A percentile compares a stretch with the other conserved stretches of the same genome.
phyloP scores from a whole-genome alignment of 495 filamentous ascomycete species.

The Rhizodiscina lignyota region DNA sequence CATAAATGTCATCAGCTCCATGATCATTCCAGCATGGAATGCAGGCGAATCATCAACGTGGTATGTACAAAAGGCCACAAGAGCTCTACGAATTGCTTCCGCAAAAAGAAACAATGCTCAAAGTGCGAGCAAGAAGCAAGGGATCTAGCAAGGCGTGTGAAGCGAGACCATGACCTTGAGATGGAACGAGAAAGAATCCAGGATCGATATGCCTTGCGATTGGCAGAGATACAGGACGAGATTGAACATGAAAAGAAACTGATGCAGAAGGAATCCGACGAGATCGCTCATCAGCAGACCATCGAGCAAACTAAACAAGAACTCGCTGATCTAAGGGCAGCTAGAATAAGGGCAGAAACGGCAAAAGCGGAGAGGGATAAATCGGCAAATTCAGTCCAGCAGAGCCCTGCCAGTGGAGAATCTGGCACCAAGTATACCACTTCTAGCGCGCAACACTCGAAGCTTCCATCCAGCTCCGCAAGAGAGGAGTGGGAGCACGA shows the following conservation, averaged over 20 bases:
- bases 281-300: constrained; percentile 25
- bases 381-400: no score
- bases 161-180: constrained; percentile 39
- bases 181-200: constrained; percentile 31
- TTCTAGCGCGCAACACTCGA: no score
- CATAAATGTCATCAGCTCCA: constrained; percentile 44
- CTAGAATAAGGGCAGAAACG: background rate
- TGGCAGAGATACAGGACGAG: constrained; percentile 42
- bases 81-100: constrained; percentile 22
- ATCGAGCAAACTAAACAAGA: constrained; percentile 30
- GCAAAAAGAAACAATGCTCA: constrained; percentile 18
- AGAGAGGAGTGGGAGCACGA: constrained; percentile 42
- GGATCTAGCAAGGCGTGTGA: constrained; percentile 24
- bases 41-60: constrained; percentile 28
- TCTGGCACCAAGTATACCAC: no score
- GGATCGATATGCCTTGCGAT: constrained; percentile 27
- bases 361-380: background rate
- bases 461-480: constrained; percentile 1
- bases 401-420: no score
- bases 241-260: constrained; percentile 33
- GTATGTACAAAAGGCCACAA: constrained; percentile 38
- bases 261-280: constrained; percentile 28
- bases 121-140: constrained; percentile 36
- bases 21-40: constrained; percentile 51
- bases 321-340: constrained; percentile 11